Percentiles rank a stretch among this genome's conserved stretches.
These are phyloP conservation scores for Chaetomium cochliodes DNA, from an alignment of 495 filamentous ascomycete species.

Conservation along the genomic window DNA sequence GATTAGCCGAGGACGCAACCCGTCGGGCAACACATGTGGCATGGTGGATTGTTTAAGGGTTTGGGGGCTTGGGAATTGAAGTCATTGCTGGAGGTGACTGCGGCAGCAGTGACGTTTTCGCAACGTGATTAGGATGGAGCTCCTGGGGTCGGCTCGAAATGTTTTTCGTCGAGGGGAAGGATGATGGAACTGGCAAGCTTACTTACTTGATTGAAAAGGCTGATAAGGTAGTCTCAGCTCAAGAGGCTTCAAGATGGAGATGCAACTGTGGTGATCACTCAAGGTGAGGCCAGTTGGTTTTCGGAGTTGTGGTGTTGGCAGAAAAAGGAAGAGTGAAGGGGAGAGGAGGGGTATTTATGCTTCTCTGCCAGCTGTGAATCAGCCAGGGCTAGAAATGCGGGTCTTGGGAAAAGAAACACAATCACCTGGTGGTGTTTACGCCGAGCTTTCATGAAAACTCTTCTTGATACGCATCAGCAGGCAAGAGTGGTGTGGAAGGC, in stretches of 20 bases:
- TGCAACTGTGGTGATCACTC: not conserved
- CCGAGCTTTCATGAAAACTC: not conserved
- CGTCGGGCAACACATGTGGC: not conserved
- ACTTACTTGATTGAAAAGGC: not conserved
- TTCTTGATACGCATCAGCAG: not conserved
- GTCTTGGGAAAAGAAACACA: not conserved
- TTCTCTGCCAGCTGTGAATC: not conserved
- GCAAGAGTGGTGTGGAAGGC: not conserved
- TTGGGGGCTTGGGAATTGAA: not conserved
- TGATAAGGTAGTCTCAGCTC: not conserved
- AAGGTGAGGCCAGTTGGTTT: not conserved
- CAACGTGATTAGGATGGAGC: too few relatives aligned
- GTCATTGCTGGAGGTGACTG: too few relatives aligned
- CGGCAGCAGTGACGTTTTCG: too few relatives aligned
- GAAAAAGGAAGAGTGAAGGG: not conserved
- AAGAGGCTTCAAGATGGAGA: not conserved
- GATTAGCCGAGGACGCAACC: not conserved
- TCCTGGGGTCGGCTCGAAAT: not conserved
- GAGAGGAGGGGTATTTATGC: not conserved
- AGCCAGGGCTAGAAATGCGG: not conserved
- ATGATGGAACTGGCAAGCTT: not conserved
- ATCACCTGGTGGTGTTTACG: not conserved
- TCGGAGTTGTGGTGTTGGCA: constrained; percentile 2
- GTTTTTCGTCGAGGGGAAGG: not conserved
- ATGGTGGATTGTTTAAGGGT: too few relatives aligned